Evolutionary conservation across 2,329 filamentous ascomycete genomes (phyloP), one percentile per base, ranked within the genome.

Genomic region (Cordyceps militaris): DNA sequence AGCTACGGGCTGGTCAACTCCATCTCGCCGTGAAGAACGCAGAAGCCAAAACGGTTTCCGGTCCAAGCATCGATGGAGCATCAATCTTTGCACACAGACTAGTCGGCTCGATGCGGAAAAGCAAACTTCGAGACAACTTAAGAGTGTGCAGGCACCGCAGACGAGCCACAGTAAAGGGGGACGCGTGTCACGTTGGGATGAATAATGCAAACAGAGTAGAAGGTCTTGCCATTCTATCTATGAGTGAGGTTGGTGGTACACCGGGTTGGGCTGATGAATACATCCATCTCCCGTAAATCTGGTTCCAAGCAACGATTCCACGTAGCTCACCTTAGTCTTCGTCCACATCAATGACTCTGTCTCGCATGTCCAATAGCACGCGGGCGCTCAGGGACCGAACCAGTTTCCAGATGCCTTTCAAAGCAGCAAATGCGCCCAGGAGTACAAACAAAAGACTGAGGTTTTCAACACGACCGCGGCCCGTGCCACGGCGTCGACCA

Each of bases 51-150:
- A 84, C 81, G 81, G 73, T 65, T 63, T 66, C 63, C 60, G 66
- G 68, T 71, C 73, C 72, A 69, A 73, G 74, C 71, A 64, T 65
- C 68, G 68, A 65, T 65, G 70, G 73, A 73, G 75, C 71, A 67
- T 82, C 74, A 59, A 81, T 96, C 80, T 96, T 79, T 89, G 91
- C 91, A 95, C 88, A 86, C 84, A 89, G 91, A 96, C 91, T 94
- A 86, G 92, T 94, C 86, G 87, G 85, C 89, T 91, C 84, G 83
- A 85, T 86, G 93, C 82, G 82, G 88, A 81, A 76, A 76, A 82
- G 79, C 70, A 78, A 79, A 71, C 75, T 76, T 84, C 82, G 82
- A 91, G 90, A 83, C 89, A 96, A 94, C 91, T 96, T 88, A 96
- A 96, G 87, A 88, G 89, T 87, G 88, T 93, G 91, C 91, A 88